Conservation (phyloP, 345 rosid genomes). For the Melaleuca quinquenervia region DNA sequence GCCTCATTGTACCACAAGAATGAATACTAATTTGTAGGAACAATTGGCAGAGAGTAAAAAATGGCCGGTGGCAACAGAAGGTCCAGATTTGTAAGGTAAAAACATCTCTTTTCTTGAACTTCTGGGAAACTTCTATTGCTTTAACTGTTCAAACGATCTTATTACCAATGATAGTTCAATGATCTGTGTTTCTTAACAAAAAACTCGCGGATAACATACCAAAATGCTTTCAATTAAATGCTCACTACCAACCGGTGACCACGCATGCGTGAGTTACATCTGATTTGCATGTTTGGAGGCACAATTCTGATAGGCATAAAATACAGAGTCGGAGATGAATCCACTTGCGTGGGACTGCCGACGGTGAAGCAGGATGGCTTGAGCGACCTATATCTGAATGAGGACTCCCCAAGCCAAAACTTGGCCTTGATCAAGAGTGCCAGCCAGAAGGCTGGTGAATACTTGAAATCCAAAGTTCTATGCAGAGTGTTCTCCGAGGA, state of each 20-base stretch:
- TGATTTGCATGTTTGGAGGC: background rate
- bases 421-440: background rate
- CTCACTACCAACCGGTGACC: background rate
- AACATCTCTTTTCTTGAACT: background rate
- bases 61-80: background rate
- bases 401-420: background rate
- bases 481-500: constrained; percentile 6
- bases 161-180: background rate
- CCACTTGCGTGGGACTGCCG: background rate
- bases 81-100: background rate
- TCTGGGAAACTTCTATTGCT: background rate
- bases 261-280: background rate
- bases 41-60: background rate
- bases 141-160: background rate
- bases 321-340: background rate
- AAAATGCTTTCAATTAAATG: background rate
- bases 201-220: background rate
- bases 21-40: background rate
- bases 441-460: background rate
- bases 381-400: background rate
- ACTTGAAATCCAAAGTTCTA: background rate
- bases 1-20: background rate
- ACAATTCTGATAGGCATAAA: background rate
- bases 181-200: background rate
- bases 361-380: background rate